These are phyloP conservation scores for Gaultheria prostrata DNA, from an alignment of 148 eudicot genomes.

Conservation along the genomic window DNA sequence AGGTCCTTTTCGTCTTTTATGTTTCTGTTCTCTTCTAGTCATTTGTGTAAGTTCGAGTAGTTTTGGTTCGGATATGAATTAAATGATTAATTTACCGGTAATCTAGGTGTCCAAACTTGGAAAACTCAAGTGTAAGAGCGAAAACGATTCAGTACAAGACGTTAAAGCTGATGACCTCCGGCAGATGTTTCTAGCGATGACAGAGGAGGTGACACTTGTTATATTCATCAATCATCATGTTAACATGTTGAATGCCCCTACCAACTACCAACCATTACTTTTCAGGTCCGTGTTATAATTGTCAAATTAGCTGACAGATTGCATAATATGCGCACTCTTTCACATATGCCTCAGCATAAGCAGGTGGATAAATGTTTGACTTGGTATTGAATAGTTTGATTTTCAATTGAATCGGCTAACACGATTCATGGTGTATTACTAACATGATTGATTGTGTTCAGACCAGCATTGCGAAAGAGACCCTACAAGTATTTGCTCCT, in stretches of 20 bases:
- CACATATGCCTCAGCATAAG: constrained; percentile 97
- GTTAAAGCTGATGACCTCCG: constrained; percentile 96
- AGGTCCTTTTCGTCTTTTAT: constrained; percentile 42
- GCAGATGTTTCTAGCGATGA: constrained; percentile 99
- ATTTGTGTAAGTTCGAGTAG: neutral
- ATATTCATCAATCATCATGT: constrained; percentile 2
- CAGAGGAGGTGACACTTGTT: constrained; percentile 66
- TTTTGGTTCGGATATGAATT: neutral
- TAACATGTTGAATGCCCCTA: neutral
- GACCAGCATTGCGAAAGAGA: constrained; percentile 94
- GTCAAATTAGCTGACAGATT: constrained; percentile 97
- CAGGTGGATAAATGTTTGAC: constrained; percentile 50
- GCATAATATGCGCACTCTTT: constrained; percentile 98
- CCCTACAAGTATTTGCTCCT: constrained; percentile 97
- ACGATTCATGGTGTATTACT: constrained; percentile 13
- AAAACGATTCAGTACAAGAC: constrained; percentile 70
- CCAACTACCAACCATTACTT: constrained; percentile 15
- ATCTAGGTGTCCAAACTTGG: constrained; percentile 93
- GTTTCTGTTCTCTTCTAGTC: neutral
- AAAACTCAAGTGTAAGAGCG: constrained; percentile 73
- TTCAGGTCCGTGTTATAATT: constrained; percentile 95
- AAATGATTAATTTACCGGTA: constrained; percentile 14
- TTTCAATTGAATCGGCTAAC: neutral
- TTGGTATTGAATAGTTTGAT: neutral
- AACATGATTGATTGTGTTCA: constrained; percentile 32